Evolutionary conservation across 805 yeast genomes (phyloP).

Genomic region (Yamadazyma akitaensis): DNA sequence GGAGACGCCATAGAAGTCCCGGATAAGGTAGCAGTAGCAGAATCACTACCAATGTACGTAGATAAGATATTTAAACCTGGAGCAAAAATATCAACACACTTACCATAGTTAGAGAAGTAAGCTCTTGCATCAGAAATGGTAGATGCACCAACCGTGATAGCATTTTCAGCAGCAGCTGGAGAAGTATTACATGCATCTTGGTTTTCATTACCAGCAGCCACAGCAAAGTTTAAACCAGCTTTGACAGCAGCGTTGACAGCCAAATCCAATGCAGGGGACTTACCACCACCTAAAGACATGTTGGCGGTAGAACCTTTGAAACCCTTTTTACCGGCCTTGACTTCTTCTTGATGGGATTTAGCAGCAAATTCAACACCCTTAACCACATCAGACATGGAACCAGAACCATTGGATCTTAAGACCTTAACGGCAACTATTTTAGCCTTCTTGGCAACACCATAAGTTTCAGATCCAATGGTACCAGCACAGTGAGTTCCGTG

Average conservation of each 20-base stretch:
- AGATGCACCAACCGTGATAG: conserved; percentile 94
- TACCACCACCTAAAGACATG: conserved; percentile 94
- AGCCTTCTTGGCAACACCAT: conserved; percentile 84
- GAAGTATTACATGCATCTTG: conserved; percentile 90
- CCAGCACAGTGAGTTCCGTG: conserved; percentile 99
- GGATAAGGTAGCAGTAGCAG: conserved; percentile 77
- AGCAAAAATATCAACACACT: conserved; percentile 93
- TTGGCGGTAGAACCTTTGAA: conserved; percentile 86
- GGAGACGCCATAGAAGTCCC: conserved; percentile 99
- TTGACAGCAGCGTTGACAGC: conserved; percentile 88
- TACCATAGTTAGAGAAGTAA: conserved; percentile 91
- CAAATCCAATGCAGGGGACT: conserved; percentile 78
- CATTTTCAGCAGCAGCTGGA: conserved; percentile 82
- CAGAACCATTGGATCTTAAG: conserved; percentile 76
- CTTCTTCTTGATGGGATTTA: conserved; percentile 58
- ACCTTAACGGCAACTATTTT: conserved; percentile 81
- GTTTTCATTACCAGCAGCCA: conserved; percentile 95
- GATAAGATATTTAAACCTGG: conserved; percentile 91
- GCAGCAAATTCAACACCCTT: conserved; percentile 86
- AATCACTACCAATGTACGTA: conserved; percentile 72
- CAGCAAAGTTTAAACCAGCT: conserved; percentile 88
- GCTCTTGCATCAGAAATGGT: conserved; percentile 88
- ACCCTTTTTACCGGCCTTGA: conserved; percentile 52
- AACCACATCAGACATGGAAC: conserved; percentile 78
- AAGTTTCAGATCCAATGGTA: conserved; percentile 75